A percentile compares a stretch with the other conserved stretches of the same genome.
Conservation (phyloP, 208 protist species). For the Leishmania lainsoni region DNA sequence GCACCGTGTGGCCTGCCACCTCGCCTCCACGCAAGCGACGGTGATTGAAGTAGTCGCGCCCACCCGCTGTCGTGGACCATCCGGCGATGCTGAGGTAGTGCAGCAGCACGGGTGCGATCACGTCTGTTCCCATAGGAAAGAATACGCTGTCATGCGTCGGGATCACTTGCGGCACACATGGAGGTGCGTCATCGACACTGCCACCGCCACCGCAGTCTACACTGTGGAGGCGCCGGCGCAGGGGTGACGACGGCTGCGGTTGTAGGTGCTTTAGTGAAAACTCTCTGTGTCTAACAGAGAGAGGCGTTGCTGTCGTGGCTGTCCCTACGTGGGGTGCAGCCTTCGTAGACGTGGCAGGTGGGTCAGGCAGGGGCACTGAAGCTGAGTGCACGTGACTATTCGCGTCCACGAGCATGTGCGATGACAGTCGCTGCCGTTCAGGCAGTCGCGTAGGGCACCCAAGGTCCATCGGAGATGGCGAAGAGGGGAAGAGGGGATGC, state of each 20-base stretch:
- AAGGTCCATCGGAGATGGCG: not conserved
- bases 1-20: conserved; percentile 63
- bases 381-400: conserved; percentile 36
- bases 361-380: conserved; percentile 21
- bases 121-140: conserved; percentile 55
- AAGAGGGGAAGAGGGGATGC: not conserved
- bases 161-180: conserved; percentile 17
- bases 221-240: conserved; percentile 18
- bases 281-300: not conserved
- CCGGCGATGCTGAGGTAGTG: conserved; percentile 68
- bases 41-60: conserved; percentile 73
- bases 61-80: conserved; percentile 59
- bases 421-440: not conserved
- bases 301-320: conserved; percentile 17
- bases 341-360: no score
- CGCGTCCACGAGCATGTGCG: conserved; percentile 44
- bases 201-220: conserved; percentile 14
- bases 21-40: conserved; percentile 59
- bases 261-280: not conserved
- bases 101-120: conserved; percentile 55
- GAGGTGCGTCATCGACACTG: not conserved
- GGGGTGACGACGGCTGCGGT: conserved; percentile 15
- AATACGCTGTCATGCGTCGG: conserved; percentile 65
- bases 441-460: no score
- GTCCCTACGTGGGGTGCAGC: no score